Base-by-base conservation (phyloP, 805 yeast genomes). In the Vanderwaltozyma tropicalis region DNA sequence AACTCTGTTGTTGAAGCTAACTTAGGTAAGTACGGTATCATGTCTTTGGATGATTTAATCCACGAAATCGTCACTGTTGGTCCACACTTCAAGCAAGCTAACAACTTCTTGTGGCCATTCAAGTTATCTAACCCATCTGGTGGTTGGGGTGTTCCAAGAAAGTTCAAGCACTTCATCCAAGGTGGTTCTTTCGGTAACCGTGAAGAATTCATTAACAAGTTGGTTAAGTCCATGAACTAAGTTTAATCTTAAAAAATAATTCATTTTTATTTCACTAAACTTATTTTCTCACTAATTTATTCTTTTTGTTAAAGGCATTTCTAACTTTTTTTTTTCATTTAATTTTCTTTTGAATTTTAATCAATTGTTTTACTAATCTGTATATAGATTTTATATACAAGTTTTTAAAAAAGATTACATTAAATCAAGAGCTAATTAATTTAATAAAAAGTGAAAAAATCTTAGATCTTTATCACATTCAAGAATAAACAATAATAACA, bases 151-250 rank as follows among this genome's bases (percentile, higher is more conserved):
- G 83, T 83, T 56, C 74, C 79, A 70, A 86, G 95, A 80, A 86
- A 86, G 78, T 86, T 86, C 94, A 78, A 78, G 75, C 95, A 86
- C 75, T 86, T 82, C 67, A 81, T 86, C 78, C 94, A 84, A 75
- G 95, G 95, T 77, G 95, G 95, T 81, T 80, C 92, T 76, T 78
- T 86, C 70, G 95, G 95, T 82, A 86, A 86, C 94, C 83, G 95
- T 74, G 95, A 86, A 76, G 80, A 84, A 63, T 81, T 75, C 84
- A 86, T 86, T 73, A 86, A 86, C 81, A 80, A 82, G 68, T 81
- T 86, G 71, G 84, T 85, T 66, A 83, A 85, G 76, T 81, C 84
- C 68, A 83, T 82, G 92, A 82, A 80, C 86, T 83, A 82, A 73
- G 64, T 61, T 24, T 24, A 21, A 21, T 7, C 9, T 21, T n/a